Evolutionary conservation across 1,284 basidiomycete genomes (phyloP).

Genomic region (Volvariella volvacea): DNA sequence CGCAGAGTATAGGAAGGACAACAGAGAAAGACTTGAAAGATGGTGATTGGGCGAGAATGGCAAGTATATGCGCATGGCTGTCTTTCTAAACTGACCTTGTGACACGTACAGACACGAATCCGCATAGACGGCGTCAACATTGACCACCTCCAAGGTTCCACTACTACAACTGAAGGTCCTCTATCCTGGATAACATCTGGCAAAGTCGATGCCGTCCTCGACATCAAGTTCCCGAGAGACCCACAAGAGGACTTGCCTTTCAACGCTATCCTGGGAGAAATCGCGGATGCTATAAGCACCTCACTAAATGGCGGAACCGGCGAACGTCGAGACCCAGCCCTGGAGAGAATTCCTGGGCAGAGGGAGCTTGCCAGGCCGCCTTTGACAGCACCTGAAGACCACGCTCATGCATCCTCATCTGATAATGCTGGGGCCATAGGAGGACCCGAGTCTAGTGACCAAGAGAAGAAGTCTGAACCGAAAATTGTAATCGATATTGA

Average conservation of each 20-base stretch:
- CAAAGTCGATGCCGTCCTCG: slow-evolving; percentile 93
- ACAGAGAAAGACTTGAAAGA: slow-evolving; percentile 79
- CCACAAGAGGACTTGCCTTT: slow-evolving; percentile 72
- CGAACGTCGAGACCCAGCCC: slow-evolving; percentile 21
- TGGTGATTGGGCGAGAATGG: slow-evolving; percentile 85
- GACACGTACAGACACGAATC: slow-evolving; percentile 71
- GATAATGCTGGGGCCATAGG: too few species aligned
- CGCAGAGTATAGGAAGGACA: slow-evolving; percentile 91
- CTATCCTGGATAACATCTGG: slow-evolving; percentile 97
- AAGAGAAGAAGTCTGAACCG: slow-evolving; percentile 24
- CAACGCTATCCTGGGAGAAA: slow-evolving; percentile 85
- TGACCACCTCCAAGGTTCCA: slow-evolving; percentile 89
- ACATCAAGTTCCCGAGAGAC: slow-evolving; percentile 94
- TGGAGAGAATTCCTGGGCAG: slow-evolving; percentile 83
- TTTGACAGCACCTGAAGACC: slow-evolving; percentile 59
- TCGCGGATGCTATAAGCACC: slow-evolving; percentile 80
- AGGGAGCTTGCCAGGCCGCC: slow-evolving; percentile 83
- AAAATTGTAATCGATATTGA: slow-evolving; percentile 89
- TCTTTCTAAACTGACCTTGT: background rate
- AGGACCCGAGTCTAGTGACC: slow-evolving; percentile 2
- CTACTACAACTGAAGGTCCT: slow-evolving; percentile 72
- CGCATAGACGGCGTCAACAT: slow-evolving; percentile 96
- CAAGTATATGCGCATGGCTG: slow-evolving; percentile 26
- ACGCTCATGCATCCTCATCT: background rate
- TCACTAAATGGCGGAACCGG: slow-evolving; percentile 25